Evolutionary conservation across 345 rosid species (phyloP).

Genomic region (Balakata baccata): DNA sequence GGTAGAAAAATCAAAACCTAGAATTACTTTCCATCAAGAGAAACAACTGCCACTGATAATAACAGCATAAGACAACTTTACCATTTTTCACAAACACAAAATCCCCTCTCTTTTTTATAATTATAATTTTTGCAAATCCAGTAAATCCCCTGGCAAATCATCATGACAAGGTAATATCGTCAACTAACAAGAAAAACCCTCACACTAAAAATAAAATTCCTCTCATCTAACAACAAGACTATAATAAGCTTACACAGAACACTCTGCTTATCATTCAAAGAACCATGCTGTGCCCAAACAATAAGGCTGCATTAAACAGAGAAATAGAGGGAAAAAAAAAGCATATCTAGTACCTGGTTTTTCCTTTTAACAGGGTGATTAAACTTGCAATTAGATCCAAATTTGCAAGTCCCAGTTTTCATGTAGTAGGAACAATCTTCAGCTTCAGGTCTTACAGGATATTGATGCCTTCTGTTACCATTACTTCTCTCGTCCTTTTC

Average conservation of each 20-base stretch:
- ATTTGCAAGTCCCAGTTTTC: conserved; percentile 80
- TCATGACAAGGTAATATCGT: background rate
- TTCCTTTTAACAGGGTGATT: conserved; percentile 67
- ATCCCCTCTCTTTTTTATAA: background rate
- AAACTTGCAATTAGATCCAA: conserved; percentile 80
- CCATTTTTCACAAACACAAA: background rate
- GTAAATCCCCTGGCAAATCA: background rate
- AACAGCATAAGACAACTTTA: background rate
- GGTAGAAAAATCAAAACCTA: background rate
- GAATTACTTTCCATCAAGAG: background rate
- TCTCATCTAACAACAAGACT: too few species aligned
- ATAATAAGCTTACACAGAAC: background rate
- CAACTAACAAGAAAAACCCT: background rate
- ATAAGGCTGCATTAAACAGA: background rate
- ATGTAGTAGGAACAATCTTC: conserved; percentile 82
- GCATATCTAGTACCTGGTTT: conserved; percentile 43
- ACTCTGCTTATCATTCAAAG: background rate
- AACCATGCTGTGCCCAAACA: background rate
- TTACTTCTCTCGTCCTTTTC: conserved; percentile 5
- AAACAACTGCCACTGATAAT: background rate
- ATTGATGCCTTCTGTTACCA: conserved; percentile 17
- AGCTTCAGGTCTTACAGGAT: conserved; percentile 75
- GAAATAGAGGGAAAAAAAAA: background rate
- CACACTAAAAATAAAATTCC: too few species aligned
- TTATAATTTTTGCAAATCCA: background rate